phyloP scores from a whole-genome alignment of 495 filamentous ascomycete genomes.

The Echria macrotheca region DNA sequence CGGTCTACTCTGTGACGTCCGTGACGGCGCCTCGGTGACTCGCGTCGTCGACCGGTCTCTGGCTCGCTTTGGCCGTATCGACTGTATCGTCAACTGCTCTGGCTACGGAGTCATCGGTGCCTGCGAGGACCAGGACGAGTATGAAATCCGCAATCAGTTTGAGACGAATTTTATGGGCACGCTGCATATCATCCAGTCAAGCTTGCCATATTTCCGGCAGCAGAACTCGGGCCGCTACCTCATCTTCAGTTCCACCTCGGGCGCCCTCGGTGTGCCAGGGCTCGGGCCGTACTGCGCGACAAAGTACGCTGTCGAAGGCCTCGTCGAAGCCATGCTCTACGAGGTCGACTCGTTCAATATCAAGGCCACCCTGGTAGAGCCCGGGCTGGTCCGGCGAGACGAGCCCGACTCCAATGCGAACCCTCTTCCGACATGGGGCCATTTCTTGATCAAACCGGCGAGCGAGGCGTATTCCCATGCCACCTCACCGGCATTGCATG shows the following conservation, averaged over 20 bases:
- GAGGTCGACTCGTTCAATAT: conserved; percentile 89
- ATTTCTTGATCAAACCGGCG: conserved; percentile 83
- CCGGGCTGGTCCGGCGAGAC: conserved; percentile 79
- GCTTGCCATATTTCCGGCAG: conserved; percentile 79
- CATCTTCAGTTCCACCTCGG: conserved; percentile 88
- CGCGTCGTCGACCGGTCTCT: conserved; percentile 64
- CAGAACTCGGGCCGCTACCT: conserved; percentile 72
- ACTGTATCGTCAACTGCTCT: conserved; percentile 87
- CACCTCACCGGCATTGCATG: conserved; percentile 78
- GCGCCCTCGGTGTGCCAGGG: conserved; percentile 84
- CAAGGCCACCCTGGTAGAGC: conserved; percentile 87
- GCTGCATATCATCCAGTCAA: conserved; percentile 86
- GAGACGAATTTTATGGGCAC: conserved; percentile 96
- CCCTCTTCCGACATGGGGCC: conserved; percentile 72
- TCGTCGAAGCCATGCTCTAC: conserved; percentile 93
- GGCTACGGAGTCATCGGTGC: conserved; percentile 92
- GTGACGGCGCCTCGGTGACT: conserved; percentile 70
- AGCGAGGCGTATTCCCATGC: conserved; percentile 74
- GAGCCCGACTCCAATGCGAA: conserved; percentile 46
- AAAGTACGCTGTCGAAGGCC: conserved; percentile 91
- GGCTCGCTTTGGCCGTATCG: conserved; percentile 70
- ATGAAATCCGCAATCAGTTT: conserved; percentile 92
- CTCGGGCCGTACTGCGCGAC: conserved; percentile 92
- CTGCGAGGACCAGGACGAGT: conserved; percentile 94
- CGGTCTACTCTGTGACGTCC: conserved; percentile 82